These are phyloP conservation scores for Arabis hirsuta DNA, from an alignment of 345 rosid genomes.

Conservation along the genomic window DNA sequence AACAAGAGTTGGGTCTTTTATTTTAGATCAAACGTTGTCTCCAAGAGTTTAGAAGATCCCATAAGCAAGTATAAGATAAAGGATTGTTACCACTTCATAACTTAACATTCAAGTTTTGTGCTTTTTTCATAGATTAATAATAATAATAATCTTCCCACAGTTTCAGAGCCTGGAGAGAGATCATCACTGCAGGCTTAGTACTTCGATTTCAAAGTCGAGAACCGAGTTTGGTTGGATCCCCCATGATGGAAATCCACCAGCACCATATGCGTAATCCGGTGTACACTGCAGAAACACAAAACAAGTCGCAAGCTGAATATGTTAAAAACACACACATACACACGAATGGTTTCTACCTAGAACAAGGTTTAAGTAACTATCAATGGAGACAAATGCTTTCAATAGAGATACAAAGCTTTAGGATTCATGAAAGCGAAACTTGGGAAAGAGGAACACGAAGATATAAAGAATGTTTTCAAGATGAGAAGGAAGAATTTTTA, in stretches of 20 bases:
- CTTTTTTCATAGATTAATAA: slow-evolving; percentile 6
- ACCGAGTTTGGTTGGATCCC: slow-evolving; percentile 87
- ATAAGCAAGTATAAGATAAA: slow-evolving; percentile 18
- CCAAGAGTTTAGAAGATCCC: slow-evolving; percentile 30
- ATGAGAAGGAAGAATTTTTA: slow-evolving; percentile 9
- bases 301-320: background rate
- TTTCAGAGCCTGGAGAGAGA: slow-evolving; percentile 3
- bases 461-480: background rate
- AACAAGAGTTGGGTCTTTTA: slow-evolving; percentile 25
- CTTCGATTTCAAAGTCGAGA: slow-evolving; percentile 90
- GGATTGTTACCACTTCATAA: background rate
- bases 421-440: background rate
- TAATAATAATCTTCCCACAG: slow-evolving; percentile 7
- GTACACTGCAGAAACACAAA: slow-evolving; percentile 68
- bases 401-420: slow-evolving; percentile 13
- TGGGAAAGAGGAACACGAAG: background rate
- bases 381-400: background rate
- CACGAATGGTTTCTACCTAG: background rate
- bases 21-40: slow-evolving; percentile 35
- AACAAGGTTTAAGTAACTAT: slow-evolving; percentile 6
- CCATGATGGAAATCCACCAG: slow-evolving; percentile 82
- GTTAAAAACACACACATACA: slow-evolving; percentile 2
- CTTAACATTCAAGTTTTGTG: slow-evolving; percentile 5
- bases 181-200: slow-evolving; percentile 57
- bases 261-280: slow-evolving; percentile 92